Conservation (phyloP, 371 early-diverging fungal species). For the Saksenaea vasiformis region DNA sequence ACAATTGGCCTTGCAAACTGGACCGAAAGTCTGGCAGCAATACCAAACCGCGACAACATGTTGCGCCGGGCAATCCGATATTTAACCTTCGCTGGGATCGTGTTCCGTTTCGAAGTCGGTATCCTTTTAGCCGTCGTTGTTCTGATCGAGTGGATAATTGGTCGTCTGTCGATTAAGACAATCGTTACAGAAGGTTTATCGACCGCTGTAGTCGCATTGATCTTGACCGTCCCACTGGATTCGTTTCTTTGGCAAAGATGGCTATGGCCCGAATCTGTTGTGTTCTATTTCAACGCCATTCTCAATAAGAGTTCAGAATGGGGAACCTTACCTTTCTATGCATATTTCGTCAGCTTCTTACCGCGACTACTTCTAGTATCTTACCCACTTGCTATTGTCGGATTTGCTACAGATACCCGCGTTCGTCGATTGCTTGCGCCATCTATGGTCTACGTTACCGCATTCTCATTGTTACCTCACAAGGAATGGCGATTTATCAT, state of each 20-base stretch:
- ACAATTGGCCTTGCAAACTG: constrained; percentile 44
- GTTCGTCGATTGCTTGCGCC: constrained; percentile 62
- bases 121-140: constrained; percentile 52
- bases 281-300: constrained; percentile 87
- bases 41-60: constrained; percentile 18
- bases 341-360: constrained; percentile 71
- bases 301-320: constrained; percentile 78
- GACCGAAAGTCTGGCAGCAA: constrained; percentile 26
- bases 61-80: constrained; percentile 56
- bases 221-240: constrained; percentile 69
- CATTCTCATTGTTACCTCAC: constrained; percentile 84
- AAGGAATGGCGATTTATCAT: constrained; percentile 98
- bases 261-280: constrained; percentile 87
- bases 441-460: constrained; percentile 52
- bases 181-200: constrained; percentile 35
- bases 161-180: constrained; percentile 22
- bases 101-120: constrained; percentile 84
- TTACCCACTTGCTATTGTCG: constrained; percentile 63
- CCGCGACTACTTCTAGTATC: constrained; percentile 78
- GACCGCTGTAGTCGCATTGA: constrained; percentile 41
- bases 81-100: constrained; percentile 63
- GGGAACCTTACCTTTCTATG: constrained; percentile 80
- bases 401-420: constrained; percentile 36
- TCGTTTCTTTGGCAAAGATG: constrained; percentile 79
- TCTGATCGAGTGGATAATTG: constrained; percentile 32